A percentile compares a stretch with the other conserved stretches of the same genome.
phyloP scores from a whole-genome alignment of 2,329 filamentous ascomycete genomes.

The Xylaria sp. region DNA sequence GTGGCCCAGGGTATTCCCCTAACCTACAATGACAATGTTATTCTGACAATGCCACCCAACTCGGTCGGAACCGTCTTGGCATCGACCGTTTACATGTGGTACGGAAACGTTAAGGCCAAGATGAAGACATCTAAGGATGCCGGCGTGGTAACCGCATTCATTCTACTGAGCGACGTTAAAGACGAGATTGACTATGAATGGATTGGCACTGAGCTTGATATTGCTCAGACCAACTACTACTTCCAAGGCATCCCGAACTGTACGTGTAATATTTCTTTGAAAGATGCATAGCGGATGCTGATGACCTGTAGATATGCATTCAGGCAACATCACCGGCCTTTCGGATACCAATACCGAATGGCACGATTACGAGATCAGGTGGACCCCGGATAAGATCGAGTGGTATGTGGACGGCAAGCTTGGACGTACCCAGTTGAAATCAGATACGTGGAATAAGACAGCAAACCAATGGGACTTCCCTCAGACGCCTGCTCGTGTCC shows the following conservation, averaged over 20 bases:
- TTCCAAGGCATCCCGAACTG: conserved; percentile 93
- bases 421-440: conserved; percentile 77
- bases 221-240: conserved; percentile 95
- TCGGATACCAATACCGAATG: conserved; percentile 78
- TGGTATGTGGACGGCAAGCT: conserved; percentile 88
- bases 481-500: conserved; percentile 89
- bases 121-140: conserved; percentile 85
- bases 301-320: conserved; percentile 73
- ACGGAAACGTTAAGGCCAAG: conserved; percentile 87
- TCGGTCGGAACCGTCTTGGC: conserved; percentile 89
- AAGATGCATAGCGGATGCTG: conserved; percentile 2
- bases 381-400: conserved; percentile 85
- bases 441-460: conserved; percentile 87
- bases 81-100: conserved; percentile 91
- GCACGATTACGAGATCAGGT: conserved; percentile 93
- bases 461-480: conserved; percentile 86
- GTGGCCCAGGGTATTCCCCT: conserved; percentile 83
- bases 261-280: conserved; percentile 58
- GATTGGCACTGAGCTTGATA: conserved; percentile 79
- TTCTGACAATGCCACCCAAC: conserved; percentile 89
- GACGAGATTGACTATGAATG: conserved; percentile 99
- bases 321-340: conserved; percentile 70
- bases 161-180: conserved; percentile 93
- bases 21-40: conserved; percentile 72
- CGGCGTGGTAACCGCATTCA: conserved; percentile 97